A percentile compares a stretch with the other conserved stretches of the same genome.
Conservation (phyloP, 306 rosid species). For the Alnus rubra region DNA sequence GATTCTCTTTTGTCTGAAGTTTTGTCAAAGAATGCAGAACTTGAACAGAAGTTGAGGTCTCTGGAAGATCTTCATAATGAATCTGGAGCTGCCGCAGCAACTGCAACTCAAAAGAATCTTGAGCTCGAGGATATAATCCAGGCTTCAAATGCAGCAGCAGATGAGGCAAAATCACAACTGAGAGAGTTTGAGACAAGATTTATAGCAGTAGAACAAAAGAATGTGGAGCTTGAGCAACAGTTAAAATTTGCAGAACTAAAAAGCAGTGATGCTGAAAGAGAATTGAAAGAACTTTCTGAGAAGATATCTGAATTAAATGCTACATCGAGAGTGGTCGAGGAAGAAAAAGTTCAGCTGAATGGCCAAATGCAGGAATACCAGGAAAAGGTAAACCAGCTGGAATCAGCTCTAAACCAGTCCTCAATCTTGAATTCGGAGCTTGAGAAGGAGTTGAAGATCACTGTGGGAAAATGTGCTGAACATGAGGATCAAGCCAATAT, state of each 20-base stretch:
- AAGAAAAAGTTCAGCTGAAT: constrained; percentile 58
- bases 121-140: constrained; percentile 71
- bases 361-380: constrained; percentile 51
- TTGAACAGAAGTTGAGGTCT: constrained; percentile 74
- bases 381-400: constrained; percentile 64
- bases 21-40: constrained; percentile 68
- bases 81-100: constrained; percentile 60
- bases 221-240: constrained; percentile 80
- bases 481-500: constrained; percentile 74
- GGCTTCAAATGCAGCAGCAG: constrained; percentile 59
- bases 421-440: constrained; percentile 49
- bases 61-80: constrained; percentile 69
- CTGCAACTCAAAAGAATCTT: constrained; percentile 60
- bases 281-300: constrained; percentile 55
- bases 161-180: constrained; percentile 68
- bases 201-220: constrained; percentile 62
- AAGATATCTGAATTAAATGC: constrained; percentile 58
- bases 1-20: constrained; percentile 78
- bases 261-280: constrained; percentile 61
- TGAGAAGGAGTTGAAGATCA: constrained; percentile 69
- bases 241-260: constrained; percentile 56
- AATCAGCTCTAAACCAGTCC: constrained; percentile 61
- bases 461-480: constrained; percentile 56
- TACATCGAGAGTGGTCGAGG: constrained; percentile 48
- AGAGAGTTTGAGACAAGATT: constrained; percentile 64